Percentiles rank a stretch among this genome's conserved stretches.
These are phyloP conservation scores for Tephrocybe sp. DNA, from an alignment of 768 basidiomycete species.

Conservation along the genomic window DNA sequence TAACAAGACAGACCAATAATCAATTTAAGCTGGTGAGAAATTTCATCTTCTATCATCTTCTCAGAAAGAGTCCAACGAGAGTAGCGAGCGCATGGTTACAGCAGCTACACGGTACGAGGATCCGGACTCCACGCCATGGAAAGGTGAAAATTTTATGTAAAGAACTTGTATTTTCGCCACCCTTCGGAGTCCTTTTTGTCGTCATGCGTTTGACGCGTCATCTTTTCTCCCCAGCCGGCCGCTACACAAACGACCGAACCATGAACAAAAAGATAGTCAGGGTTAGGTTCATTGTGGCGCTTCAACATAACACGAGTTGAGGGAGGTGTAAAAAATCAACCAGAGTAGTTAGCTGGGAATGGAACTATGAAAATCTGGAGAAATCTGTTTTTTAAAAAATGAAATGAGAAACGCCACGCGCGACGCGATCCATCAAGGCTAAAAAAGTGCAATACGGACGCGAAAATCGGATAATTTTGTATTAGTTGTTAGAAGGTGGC, in stretches of 20 bases:
- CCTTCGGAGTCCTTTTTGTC: not conserved
- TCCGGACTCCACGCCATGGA: not conserved
- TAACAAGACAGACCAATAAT: too few species aligned
- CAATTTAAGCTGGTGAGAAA: too few species aligned
- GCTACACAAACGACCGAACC: not conserved
- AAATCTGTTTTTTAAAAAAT: not conserved
- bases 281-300: too few species aligned
- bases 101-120: too few species aligned
- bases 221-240: not conserved
- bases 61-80: too few species aligned
- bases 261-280: not conserved
- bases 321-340: not conserved
- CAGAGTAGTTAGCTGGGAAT: not conserved
- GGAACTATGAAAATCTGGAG: not conserved
- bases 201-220: not conserved
- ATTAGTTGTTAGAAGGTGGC: not conserved
- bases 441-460: not conserved
- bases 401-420: constrained; percentile 1
- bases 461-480: constrained; percentile 1
- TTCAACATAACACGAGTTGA: not conserved
- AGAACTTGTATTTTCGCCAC: not conserved
- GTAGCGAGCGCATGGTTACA: too few species aligned
- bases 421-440: not conserved
- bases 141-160: not conserved
- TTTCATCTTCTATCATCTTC: too few species aligned